Percentiles rank a stretch among this genome's conserved stretches.
These are phyloP conservation scores for Nicotiana sylvestris DNA, from an alignment of 257 asterid genomes.

Conservation along the genomic window DNA sequence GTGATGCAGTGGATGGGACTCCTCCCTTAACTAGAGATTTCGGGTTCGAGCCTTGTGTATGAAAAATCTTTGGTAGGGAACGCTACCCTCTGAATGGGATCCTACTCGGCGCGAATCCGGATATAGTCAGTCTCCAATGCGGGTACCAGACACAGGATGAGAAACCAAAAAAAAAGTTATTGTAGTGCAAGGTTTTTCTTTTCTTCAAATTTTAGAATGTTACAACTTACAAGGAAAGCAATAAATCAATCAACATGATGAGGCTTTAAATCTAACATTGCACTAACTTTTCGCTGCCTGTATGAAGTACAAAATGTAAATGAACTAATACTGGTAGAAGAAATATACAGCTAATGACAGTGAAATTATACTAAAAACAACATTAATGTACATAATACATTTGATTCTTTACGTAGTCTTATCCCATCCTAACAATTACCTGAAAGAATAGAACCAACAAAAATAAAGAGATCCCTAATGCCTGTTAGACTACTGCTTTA, in stretches of 20 bases:
- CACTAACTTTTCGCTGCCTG: not conserved
- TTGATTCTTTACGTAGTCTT: not conserved
- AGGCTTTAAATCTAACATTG: not conserved
- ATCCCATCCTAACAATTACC: not conserved
- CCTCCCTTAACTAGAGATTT: too few relatives aligned
- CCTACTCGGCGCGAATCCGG: too few relatives aligned
- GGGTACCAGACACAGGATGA: too few relatives aligned
- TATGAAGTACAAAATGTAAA: not conserved
- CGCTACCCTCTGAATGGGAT: too few relatives aligned
- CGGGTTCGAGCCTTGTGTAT: too few relatives aligned
- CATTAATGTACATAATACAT: slow-evolving; percentile 6
- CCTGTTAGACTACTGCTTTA: slow-evolving; percentile 15
- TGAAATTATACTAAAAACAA: not conserved
- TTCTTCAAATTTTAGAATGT: not conserved
- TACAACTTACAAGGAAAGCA: not conserved
- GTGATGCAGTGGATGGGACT: too few relatives aligned
- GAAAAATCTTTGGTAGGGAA: too few relatives aligned
- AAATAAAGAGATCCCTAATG: not conserved
- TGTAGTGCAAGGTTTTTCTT: too few relatives aligned
- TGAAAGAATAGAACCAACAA: slow-evolving; percentile 20
- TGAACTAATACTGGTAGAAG: not conserved
- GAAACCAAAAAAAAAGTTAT: too few relatives aligned
- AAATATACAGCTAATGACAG: not conserved
- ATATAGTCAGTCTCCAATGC: too few relatives aligned
- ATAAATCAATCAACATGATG: not conserved